phyloP scores from a whole-genome alignment of 495 filamentous ascomycete species.

The Clohesyomyces aquaticus region DNA sequence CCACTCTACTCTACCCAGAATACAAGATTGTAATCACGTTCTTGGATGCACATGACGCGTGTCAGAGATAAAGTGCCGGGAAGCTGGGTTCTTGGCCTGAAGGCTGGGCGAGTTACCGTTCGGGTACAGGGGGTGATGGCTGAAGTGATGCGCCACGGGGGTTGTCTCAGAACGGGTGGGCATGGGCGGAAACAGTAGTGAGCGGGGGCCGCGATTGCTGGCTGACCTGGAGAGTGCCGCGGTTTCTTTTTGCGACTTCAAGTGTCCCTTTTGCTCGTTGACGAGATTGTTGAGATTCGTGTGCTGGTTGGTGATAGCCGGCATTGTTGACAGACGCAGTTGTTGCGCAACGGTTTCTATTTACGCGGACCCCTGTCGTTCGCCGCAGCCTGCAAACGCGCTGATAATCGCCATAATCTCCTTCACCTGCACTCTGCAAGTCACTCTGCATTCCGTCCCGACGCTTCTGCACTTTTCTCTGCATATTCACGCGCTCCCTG shows the following conservation, averaged over 20 bases:
- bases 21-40: conserved; percentile 21
- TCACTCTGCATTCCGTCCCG: conserved; percentile 8
- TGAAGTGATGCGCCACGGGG: conserved; percentile 4
- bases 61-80: conserved; percentile 5
- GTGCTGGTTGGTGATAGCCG: not conserved
- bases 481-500: not conserved
- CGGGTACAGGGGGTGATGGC: not conserved
- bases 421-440: not conserved
- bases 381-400: not conserved
- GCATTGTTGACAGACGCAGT: conserved; percentile 8
- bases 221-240: not conserved
- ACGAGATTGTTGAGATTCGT: not conserved
- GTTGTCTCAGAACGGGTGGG: conserved; percentile 26
- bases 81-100: conserved; percentile 7
- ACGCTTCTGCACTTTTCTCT: not conserved
- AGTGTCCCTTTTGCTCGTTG: conserved; percentile 4
- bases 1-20: not conserved
- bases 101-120: not conserved
- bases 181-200: conserved; percentile 21
- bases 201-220: too few species aligned
- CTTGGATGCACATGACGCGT: not conserved
- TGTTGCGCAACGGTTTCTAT: not conserved
- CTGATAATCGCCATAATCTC: not conserved
- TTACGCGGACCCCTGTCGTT: not conserved
- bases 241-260: not conserved